Base-by-base conservation (phyloP, 2,329 filamentous ascomycete species). In the Phoma sp. region DNA sequence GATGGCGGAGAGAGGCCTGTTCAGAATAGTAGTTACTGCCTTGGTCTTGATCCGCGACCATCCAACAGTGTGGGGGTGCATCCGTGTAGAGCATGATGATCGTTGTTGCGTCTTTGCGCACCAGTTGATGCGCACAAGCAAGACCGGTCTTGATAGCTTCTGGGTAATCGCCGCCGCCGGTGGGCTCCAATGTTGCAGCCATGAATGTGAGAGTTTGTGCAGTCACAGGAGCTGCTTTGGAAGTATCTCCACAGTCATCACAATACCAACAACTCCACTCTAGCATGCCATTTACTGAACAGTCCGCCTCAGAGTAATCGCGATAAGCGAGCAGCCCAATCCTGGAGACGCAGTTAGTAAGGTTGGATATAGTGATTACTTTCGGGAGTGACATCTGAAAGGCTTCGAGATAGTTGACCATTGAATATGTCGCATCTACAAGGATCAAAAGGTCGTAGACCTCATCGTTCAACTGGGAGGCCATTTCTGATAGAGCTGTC, bases 251-350 rank as follows among this genome's bases (percentile, higher is more conserved):
- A 5, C 13, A 8, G 15, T 19, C n/a, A 25, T 57, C 60, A 12
- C 68, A 60, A 46, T 75, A 74, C 81, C 81, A 84, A 3, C 81
- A 80, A 0, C 81, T 83, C 78, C 80, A 84, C 43, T 82, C 71
- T 2, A 77, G 75, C 22, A 80, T 55, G 19, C 60, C 62, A 40
- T 64, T 17, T 7, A 48, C 37, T 2, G 43, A 22, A 15, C 57
- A 27, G 54, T 25, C 4, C 46, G 38, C 13, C 38, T 66, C 64
- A 55, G 67, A 73, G 62, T 82, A 83, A 67, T 84, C 82, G 6
- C 81, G 76, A 57, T 84, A 84, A 1, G 78, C 79, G 12, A 84
- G 65, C 3, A 84, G 73, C 6, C 81, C 81, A 48, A 84, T 80
- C 2, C 80, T 76, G 4, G 77, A 74, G 62, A 84, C 84, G 60